These are phyloP conservation scores for Pseudogymnoascus destructans DNA, from an alignment of 2,329 filamentous ascomycete genomes.

Conservation along the genomic window DNA sequence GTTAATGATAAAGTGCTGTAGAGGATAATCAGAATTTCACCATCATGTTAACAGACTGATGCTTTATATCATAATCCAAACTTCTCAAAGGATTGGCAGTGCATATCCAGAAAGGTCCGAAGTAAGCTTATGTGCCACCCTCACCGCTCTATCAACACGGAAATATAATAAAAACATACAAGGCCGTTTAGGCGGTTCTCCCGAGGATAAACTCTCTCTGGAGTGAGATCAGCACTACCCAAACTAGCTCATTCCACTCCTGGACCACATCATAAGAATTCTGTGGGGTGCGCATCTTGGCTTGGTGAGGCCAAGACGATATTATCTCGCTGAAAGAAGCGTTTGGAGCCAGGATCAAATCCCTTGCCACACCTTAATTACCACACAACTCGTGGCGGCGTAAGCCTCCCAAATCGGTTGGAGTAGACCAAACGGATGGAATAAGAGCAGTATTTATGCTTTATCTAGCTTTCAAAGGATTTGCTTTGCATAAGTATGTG, in stretches of 20 bases:
- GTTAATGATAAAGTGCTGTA: neutral
- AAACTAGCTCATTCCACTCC: neutral
- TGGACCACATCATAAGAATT: neutral
- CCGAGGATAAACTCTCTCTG: neutral
- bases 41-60: neutral
- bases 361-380: neutral
- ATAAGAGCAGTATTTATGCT: neutral
- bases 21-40: neutral
- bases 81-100: neutral
- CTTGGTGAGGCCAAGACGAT: neutral
- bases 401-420: neutral
- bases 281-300: neutral
- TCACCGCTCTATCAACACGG: neutral
- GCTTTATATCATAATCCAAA: neutral
- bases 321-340: slow-evolving; percentile 1
- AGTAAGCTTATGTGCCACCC: neutral
- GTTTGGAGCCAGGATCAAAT: neutral
- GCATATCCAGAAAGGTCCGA: neutral
- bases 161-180: neutral
- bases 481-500: neutral
- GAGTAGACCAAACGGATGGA: neutral
- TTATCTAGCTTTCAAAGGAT: neutral
- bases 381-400: neutral
- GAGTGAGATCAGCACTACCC: neutral
- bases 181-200: neutral